Evolutionary conservation across 208 protist genomes (phyloP), one percentile per base, ranked within the genome.

Genomic region (Trypanosoma conorhini): DNA sequence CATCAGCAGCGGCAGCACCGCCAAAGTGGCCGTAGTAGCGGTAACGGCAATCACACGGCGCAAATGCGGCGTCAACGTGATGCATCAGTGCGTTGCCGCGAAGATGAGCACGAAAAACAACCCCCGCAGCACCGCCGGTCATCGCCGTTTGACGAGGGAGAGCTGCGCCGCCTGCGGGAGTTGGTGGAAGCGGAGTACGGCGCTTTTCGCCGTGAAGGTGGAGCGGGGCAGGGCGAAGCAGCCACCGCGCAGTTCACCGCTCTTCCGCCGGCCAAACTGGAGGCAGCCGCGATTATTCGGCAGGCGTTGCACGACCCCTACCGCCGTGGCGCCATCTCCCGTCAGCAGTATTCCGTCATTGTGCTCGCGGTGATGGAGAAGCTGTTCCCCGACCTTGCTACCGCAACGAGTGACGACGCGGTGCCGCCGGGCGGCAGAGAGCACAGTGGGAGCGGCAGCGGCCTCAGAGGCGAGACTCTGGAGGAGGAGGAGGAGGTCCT

Each of bases 301-400:
- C 42, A 48, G 8, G 56, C 64, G 30, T 40, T 72, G n/a, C 42
- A 72, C 0, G 42, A 12, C 24, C 67, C 67, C 0, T 72, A 72
- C 31, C 56, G 35, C 46, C 48, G n/a, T 38, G 67, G 67, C 1
- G 44, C 19, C 19, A 58, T 72, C 21, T 65, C 67, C 8, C 57
- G 67, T 1, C 67, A 65, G 30, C 22, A 58, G 12, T 72, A 72
- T 33, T 40, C 67, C 46, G 67, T 59, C 12, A 72, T 65, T 65
- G 67, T 72, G 28, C 56, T 72, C 30, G 42, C 67, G 40, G 67
- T 72, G 26, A 35, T 72, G 30, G 67, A 72, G 44, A 56, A 57
- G 33, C 31, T 72, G 42, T 72, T 72, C 35, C 58, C 67, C n/a
- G 67, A 65, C 56, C 24, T 35, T 35, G 40, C 38, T 3, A 17